Conservation (phyloP, 371 early-diverging fungal genomes). For the Syncephalis plumigaleata region DNA sequence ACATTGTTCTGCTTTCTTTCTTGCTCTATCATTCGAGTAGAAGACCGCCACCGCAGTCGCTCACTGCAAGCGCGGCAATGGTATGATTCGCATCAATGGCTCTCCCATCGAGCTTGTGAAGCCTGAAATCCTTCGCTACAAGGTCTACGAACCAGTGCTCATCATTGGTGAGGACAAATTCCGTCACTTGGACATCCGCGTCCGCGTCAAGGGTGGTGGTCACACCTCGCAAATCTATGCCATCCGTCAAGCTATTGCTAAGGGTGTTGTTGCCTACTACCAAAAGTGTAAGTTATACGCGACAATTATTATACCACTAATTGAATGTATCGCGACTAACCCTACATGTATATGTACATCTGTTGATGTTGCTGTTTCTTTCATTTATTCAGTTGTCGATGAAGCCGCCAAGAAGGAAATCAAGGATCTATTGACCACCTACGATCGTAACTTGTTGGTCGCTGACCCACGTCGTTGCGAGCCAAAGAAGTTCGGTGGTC, state of each 20-base stretch:
- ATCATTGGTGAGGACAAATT: slow-evolving; percentile 94
- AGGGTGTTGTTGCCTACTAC: slow-evolving; percentile 98
- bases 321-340: too few relatives aligned
- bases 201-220: slow-evolving; percentile 98
- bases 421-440: slow-evolving; percentile 86
- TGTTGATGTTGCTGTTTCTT: slow-evolving; percentile 5
- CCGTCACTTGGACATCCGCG: slow-evolving; percentile 91
- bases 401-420: slow-evolving; percentile 99
- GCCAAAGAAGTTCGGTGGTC: slow-evolving; percentile 99
- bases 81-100: slow-evolving; percentile 96
- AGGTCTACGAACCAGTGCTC: slow-evolving; percentile 98
- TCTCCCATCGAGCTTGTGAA: slow-evolving; percentile 91
- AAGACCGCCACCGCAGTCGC: slow-evolving; percentile 99
- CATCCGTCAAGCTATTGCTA: slow-evolving; percentile 99
- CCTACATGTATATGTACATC: not conserved
- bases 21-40: slow-evolving; percentile 23
- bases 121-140: slow-evolving; percentile 93
- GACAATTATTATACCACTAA: too few relatives aligned
- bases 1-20: not conserved
- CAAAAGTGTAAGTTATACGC: slow-evolving; percentile 90
- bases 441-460: slow-evolving; percentile 98
- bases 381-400: slow-evolving; percentile 51
- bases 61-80: slow-evolving; percentile 94
- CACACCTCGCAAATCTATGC: slow-evolving; percentile 90
- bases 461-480: slow-evolving; percentile 99